These are phyloP conservation scores for Exophiala mesophila DNA, from an alignment of 2,329 filamentous ascomycete genomes.

Conservation along the genomic window DNA sequence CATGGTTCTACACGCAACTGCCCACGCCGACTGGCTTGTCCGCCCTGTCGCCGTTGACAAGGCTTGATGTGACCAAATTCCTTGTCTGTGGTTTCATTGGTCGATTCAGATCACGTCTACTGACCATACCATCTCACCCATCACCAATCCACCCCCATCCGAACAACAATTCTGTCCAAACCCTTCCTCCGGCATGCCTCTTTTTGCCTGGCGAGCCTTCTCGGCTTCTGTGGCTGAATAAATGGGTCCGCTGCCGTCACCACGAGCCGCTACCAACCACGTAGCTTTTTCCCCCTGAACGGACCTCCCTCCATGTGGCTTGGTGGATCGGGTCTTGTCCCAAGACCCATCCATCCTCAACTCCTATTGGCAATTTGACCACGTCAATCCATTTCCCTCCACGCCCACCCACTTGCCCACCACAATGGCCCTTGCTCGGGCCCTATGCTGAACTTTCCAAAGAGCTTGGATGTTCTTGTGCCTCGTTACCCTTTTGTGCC, in stretches of 20 bases:
- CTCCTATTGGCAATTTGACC: slow-evolving; percentile 16
- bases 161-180: too few relatives aligned
- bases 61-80: not conserved
- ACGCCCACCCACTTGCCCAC: slow-evolving; percentile 7
- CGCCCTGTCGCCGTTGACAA: not conserved
- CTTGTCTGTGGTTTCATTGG: not conserved
- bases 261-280: not conserved
- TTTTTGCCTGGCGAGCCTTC: too few relatives aligned
- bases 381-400: slow-evolving; percentile 14
- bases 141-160: slow-evolving; percentile 1
- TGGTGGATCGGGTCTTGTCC: not conserved
- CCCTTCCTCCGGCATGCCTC: slow-evolving; percentile 1
- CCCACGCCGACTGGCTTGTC: not conserved
- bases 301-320: not conserved
- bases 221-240: not conserved
- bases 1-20: not conserved
- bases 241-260: not conserved
- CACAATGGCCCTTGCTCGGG: slow-evolving; percentile 5
- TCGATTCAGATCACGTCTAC: not conserved
- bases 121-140: not conserved
- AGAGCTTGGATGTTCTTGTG: slow-evolving; percentile 12
- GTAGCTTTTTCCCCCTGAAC: not conserved
- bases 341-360: not conserved
- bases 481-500: slow-evolving; percentile 3
- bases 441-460: not conserved